Evolutionary conservation across 2,329 filamentous ascomycete genomes (phyloP).

Genomic region (Boeremia exigua): DNA sequence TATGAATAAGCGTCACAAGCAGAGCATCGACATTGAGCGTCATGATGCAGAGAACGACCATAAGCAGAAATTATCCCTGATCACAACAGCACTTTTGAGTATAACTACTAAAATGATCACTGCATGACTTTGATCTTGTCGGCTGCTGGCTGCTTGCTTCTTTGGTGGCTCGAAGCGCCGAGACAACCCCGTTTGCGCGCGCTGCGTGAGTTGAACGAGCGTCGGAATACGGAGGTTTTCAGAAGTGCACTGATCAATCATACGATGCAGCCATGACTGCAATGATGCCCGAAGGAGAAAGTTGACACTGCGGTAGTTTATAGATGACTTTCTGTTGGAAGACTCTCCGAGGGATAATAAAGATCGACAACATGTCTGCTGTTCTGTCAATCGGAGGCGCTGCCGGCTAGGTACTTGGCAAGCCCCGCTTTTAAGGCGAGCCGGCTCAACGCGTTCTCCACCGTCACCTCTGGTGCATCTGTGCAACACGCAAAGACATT

Average conservation of each 20-base stretch:
- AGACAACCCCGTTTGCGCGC: no score
- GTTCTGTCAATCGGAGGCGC: not conserved
- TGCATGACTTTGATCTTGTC: not conserved
- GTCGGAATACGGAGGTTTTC: no score
- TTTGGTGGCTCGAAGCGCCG: no score
- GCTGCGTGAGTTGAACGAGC: no score
- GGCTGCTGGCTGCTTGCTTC: no score
- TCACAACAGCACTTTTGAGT: conserved; percentile 16
- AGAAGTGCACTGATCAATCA: not conserved
- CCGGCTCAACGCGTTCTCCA: no score
- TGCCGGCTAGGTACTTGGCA: no score
- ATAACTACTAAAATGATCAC: conserved; percentile 1
- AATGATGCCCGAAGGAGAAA: not conserved
- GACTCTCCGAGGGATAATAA: not conserved
- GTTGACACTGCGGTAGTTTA: not conserved
- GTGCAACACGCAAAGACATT: not conserved
- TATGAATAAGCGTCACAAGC: conserved; percentile 61
- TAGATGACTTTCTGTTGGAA: not conserved
- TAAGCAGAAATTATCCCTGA: conserved; percentile 51
- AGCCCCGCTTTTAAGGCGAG: no score
- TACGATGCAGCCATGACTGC: not conserved
- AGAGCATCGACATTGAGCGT: conserved; percentile 63
- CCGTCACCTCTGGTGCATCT: not conserved
- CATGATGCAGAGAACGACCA: conserved; percentile 63
- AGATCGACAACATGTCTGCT: not conserved